Evolutionary conservation across 139 green algal genomes (phyloP).

Genomic region (Chlamydomonas sp.): DNA sequence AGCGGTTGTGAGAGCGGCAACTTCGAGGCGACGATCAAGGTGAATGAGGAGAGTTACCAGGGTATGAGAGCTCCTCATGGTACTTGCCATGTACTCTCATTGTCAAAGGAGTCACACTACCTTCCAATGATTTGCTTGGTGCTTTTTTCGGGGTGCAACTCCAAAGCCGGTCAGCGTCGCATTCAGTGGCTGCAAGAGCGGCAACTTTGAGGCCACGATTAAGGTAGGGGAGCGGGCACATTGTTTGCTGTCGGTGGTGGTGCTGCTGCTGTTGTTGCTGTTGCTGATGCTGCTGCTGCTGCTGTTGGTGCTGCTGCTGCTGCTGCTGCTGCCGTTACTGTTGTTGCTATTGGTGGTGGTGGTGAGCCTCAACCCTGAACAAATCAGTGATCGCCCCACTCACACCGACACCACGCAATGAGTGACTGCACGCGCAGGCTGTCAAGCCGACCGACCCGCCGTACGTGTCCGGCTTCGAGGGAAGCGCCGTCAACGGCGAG

Average conservation of each 20-base stretch:
- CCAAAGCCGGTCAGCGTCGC: conserved; percentile 22
- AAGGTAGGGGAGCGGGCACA: conserved; percentile 9
- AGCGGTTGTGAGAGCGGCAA: conserved; percentile 47
- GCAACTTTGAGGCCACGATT: conserved; percentile 46
- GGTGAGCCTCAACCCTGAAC: not conserved
- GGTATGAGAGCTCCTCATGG: not conserved
- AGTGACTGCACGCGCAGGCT: not conserved
- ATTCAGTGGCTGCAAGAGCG: conserved; percentile 52
- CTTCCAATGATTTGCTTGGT: no score
- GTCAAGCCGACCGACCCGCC: conserved; percentile 5
- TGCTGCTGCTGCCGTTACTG: not conserved
- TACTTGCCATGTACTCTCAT: no score
- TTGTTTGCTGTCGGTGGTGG: not conserved
- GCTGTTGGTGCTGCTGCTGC: no score
- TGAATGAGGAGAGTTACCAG: no score
- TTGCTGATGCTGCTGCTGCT: no score
- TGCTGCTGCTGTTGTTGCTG: not conserved
- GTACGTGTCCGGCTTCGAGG: conserved; percentile 27
- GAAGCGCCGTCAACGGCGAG: conserved; percentile 37
- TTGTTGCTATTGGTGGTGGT: not conserved
- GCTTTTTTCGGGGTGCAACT: no score
- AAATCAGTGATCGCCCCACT: no score
- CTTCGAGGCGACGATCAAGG: conserved; percentile 46
- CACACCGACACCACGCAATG: no score
- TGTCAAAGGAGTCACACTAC: no score